Percentiles rank a stretch among this genome's conserved stretches.
phyloP scores from a whole-genome alignment of 2,329 filamentous ascomycete species.

The Metarhizium rileyi region DNA sequence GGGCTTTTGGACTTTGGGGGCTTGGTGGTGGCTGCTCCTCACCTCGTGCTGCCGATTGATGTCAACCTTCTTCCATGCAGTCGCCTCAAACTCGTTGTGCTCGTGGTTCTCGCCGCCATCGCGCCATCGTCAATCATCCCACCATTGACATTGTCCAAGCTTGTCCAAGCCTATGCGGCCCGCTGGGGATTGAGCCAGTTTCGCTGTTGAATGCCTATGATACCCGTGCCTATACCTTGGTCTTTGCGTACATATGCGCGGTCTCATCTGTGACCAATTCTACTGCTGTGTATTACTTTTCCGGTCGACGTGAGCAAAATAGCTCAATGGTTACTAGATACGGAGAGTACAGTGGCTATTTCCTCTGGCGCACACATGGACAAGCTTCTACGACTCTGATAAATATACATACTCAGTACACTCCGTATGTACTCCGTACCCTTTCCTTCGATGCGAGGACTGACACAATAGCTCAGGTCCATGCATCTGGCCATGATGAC shows the following conservation, averaged over 20 bases:
- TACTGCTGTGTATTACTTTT: not conserved
- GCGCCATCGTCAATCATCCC: not conserved
- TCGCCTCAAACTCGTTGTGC: too few relatives aligned
- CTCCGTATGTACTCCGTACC: not conserved
- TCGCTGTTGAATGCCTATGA: not conserved
- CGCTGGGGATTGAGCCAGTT: not conserved
- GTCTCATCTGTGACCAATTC: not conserved
- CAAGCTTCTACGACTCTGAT: not conserved
- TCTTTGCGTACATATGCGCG: not conserved
- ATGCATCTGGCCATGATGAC: conserved; percentile 4
- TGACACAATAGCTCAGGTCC: not conserved
- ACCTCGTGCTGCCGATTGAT: not conserved
- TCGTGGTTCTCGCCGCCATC: too few relatives aligned
- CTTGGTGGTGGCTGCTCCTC: not conserved
- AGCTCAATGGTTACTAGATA: too few relatives aligned
- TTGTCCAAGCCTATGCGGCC: not conserved
- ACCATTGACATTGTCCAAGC: not conserved
- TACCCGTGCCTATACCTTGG: not conserved
- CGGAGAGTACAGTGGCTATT: too few relatives aligned
- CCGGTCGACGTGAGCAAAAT: conserved; percentile 1
- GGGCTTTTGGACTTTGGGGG: not conserved
- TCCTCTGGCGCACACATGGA: not conserved
- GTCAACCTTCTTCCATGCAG: not conserved
- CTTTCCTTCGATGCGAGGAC: not conserved
- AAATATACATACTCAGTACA: not conserved